A percentile compares a stretch with the other conserved stretches of the same genome.
phyloP scores from a whole-genome alignment of 2,329 filamentous ascomycete species.

The Verticillium isaacii region DNA sequence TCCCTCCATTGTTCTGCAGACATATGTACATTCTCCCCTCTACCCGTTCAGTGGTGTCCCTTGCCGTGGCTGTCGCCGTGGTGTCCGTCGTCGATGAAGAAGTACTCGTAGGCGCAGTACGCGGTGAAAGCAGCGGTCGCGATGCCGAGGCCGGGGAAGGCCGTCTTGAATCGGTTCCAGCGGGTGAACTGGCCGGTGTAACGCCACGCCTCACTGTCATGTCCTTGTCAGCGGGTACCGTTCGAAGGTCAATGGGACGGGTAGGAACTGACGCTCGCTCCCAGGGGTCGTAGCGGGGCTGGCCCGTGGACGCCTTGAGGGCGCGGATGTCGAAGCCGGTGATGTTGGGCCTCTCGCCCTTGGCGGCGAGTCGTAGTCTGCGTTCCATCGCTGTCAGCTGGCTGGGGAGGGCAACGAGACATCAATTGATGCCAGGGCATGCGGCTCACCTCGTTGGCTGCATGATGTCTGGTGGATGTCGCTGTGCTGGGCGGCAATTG shows the following conservation, averaged over 20 bases:
- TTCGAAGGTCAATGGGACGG: neutral
- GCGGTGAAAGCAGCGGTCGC: slow-evolving; percentile 84
- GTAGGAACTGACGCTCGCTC: slow-evolving; percentile 50
- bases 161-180: slow-evolving; percentile 80
- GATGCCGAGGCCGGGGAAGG: slow-evolving; percentile 88
- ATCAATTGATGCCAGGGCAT: slow-evolving; percentile 1
- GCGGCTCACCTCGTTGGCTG: slow-evolving; percentile 20
- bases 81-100: slow-evolving; percentile 73
- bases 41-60: slow-evolving; percentile 49
- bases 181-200: slow-evolving; percentile 86
- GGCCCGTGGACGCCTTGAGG: slow-evolving; percentile 67
- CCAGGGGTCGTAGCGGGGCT: slow-evolving; percentile 62
- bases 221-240: slow-evolving; percentile 6
- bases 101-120: slow-evolving; percentile 86
- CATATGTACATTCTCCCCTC: slow-evolving; percentile 31
- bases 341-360: slow-evolving; percentile 63
- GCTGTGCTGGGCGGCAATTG: slow-evolving; percentile 8
- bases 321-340: slow-evolving; percentile 89
- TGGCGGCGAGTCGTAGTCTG: slow-evolving; percentile 47
- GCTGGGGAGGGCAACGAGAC: neutral
- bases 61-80: slow-evolving; percentile 49
- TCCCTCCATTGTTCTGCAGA: slow-evolving; percentile 1
- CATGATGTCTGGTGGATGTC: slow-evolving; percentile 19
- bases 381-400: neutral
- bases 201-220: slow-evolving; percentile 82